Evolutionary conservation across 352 stramenopile species (phyloP).

Genomic region (Globisporangium viniferum): DNA sequence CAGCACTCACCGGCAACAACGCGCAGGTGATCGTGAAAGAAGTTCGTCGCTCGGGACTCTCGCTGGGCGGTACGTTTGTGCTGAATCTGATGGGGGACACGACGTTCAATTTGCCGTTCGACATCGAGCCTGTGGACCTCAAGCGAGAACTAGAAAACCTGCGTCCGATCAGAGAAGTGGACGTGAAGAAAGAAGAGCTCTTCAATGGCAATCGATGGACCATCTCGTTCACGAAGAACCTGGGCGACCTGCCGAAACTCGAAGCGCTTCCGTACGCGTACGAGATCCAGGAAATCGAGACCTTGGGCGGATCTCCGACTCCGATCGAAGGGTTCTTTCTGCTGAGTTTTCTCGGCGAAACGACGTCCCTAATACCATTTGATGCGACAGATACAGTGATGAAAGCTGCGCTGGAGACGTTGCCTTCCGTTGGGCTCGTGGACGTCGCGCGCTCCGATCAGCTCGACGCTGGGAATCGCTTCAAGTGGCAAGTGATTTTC

Average conservation of each 20-base stretch:
- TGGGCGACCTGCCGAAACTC: constrained; percentile 93
- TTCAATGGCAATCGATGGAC: constrained; percentile 91
- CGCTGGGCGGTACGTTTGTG: constrained; percentile 91
- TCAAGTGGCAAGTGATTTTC: constrained; percentile 94
- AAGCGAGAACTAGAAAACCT: constrained; percentile 86
- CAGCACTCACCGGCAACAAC: constrained; percentile 51
- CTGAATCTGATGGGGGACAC: constrained; percentile 91
- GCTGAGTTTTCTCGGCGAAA: constrained; percentile 78
- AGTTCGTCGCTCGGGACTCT: constrained; percentile 69
- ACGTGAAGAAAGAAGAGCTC: constrained; percentile 65
- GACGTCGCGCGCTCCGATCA: constrained; percentile 81
- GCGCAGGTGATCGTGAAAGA: constrained; percentile 64
- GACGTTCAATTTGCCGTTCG: constrained; percentile 90
- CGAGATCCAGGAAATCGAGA: constrained; percentile 92
- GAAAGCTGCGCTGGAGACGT: constrained; percentile 85
- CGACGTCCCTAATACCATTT: constrained; percentile 75
- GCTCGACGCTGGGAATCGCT: constrained; percentile 82
- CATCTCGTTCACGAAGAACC: constrained; percentile 94
- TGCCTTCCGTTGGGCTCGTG: constrained; percentile 86
- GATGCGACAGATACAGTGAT: constrained; percentile 84
- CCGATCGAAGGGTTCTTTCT: constrained; percentile 90
- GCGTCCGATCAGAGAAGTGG: constrained; percentile 50
- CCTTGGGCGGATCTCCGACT: constrained; percentile 89
- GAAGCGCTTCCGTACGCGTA: constrained; percentile 87
- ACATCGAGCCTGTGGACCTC: constrained; percentile 81